These are phyloP conservation scores for Spathaspora hagerdaliae DNA, from an alignment of 805 yeast species.

Conservation along the genomic window DNA sequence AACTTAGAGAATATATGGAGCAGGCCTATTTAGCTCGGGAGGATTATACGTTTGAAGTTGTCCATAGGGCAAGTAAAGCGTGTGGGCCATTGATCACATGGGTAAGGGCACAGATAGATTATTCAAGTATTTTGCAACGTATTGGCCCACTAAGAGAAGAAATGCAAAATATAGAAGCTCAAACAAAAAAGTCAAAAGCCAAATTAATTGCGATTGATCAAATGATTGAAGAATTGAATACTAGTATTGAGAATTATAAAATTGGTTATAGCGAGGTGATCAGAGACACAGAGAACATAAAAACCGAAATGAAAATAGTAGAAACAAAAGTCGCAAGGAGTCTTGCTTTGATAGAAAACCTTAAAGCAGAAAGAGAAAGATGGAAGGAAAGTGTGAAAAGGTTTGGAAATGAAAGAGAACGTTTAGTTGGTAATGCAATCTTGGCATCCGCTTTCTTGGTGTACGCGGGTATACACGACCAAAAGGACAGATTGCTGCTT, in stretches of 20 bases:
- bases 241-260: slow-evolving; percentile 65
- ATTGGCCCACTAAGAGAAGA: slow-evolving; percentile 74
- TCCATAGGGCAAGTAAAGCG: slow-evolving; percentile 87
- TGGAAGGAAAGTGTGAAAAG: slow-evolving; percentile 63
- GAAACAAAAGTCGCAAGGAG: slow-evolving; percentile 62
- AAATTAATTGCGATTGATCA: slow-evolving; percentile 73
- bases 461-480: slow-evolving; percentile 59
- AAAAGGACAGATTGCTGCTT: slow-evolving; percentile 37
- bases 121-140: slow-evolving; percentile 62
- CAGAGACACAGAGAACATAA: slow-evolving; percentile 73
- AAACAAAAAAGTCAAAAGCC: slow-evolving; percentile 58
- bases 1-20: slow-evolving; percentile 55
- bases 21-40: slow-evolving; percentile 54
- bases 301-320: slow-evolving; percentile 63
- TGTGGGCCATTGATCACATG: slow-evolving; percentile 89
- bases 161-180: slow-evolving; percentile 54
- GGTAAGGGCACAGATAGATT: slow-evolving; percentile 88
- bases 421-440: slow-evolving; percentile 61
- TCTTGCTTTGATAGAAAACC: slow-evolving; percentile 52
- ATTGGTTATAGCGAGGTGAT: slow-evolving; percentile 67
- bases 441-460: slow-evolving; percentile 58
- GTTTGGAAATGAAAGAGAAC: slow-evolving; percentile 43
- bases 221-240: slow-evolving; percentile 73
- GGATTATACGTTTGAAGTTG: slow-evolving; percentile 67
- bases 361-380: slow-evolving; percentile 64